Percentiles rank a stretch among this genome's conserved stretches.
Conservation (phyloP, 441 rosid species). For the Euphorbia corollata region DNA sequence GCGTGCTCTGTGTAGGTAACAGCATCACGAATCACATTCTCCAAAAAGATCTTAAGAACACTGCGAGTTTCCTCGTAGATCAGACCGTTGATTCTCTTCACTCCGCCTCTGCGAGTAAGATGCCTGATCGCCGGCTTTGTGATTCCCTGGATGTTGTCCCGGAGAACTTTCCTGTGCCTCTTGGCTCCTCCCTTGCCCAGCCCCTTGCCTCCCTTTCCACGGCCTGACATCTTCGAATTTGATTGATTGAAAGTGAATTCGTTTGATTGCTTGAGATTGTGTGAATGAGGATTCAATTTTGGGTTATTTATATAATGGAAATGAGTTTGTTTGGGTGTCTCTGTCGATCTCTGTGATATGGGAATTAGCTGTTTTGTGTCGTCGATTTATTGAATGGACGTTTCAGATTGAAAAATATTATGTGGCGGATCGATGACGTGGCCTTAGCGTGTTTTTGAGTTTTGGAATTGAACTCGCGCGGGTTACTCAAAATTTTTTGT, state of each 20-base stretch:
- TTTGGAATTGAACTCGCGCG: background rate
- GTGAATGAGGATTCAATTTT: too few species aligned
- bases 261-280: too few species aligned
- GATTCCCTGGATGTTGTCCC: background rate
- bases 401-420: background rate
- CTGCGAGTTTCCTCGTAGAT: slow-evolving; percentile 29
- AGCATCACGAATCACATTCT: slow-evolving; percentile 27
- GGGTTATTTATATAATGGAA: slow-evolving; percentile 16
- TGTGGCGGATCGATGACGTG: background rate
- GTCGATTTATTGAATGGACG: slow-evolving; percentile 19
- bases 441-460: background rate
- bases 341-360: slow-evolving; percentile 13
- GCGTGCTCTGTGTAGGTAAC: slow-evolving; percentile 29
- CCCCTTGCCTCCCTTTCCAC: slow-evolving; percentile 18
- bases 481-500: background rate
- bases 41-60: slow-evolving; percentile 24
- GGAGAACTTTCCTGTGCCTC: slow-evolving; percentile 19
- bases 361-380: background rate
- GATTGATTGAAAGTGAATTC: too few species aligned
- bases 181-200: slow-evolving; percentile 26
- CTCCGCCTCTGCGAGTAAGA: background rate
- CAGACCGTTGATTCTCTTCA: background rate
- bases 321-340: background rate
- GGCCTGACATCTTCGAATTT: slow-evolving; percentile 17
- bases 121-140: background rate